A percentile compares a stretch with the other conserved stretches of the same genome.
Conservation (phyloP, 495 filamentous ascomycete genomes). For the Daldinia vernicosa region DNA sequence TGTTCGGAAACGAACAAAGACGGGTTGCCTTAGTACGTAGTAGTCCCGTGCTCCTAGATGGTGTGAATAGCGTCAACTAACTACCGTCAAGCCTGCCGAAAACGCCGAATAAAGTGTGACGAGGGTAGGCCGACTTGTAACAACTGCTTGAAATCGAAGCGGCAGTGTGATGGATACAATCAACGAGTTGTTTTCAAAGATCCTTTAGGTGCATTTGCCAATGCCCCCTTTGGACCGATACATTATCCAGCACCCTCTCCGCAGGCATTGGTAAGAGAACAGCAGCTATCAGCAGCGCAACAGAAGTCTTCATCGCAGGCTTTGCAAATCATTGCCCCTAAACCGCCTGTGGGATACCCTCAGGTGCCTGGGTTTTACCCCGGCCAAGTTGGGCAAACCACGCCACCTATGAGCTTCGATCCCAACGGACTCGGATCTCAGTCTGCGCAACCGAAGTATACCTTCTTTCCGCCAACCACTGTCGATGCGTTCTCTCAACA, state of each 20-base stretch:
- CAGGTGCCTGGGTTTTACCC: constrained; percentile 41
- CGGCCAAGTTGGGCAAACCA: constrained; percentile 32
- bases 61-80: constrained; percentile 29
- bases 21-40: constrained; percentile 89
- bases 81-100: constrained; percentile 77
- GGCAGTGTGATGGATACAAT: constrained; percentile 93
- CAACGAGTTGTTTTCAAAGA: constrained; percentile 93
- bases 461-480: constrained; percentile 45
- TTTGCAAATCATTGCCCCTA: constrained; percentile 55
- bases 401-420: constrained; percentile 38
- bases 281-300: constrained; percentile 49
- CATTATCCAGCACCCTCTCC: constrained; percentile 46
- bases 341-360: constrained; percentile 45
- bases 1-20: constrained; percentile 88
- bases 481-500: constrained; percentile 45
- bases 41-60: constrained; percentile 1
- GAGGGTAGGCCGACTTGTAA: constrained; percentile 91
- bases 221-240: constrained; percentile 48
- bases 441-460: constrained; percentile 49
- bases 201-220: constrained; percentile 70
- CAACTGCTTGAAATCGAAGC: constrained; percentile 93
- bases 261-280: constrained; percentile 43
- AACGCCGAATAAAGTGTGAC: constrained; percentile 95
- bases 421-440: constrained; percentile 45
- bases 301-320: constrained; percentile 47